These are phyloP conservation scores for Saitoella complicata DNA, from an alignment of 805 yeast genomes.

Conservation along the genomic window DNA sequence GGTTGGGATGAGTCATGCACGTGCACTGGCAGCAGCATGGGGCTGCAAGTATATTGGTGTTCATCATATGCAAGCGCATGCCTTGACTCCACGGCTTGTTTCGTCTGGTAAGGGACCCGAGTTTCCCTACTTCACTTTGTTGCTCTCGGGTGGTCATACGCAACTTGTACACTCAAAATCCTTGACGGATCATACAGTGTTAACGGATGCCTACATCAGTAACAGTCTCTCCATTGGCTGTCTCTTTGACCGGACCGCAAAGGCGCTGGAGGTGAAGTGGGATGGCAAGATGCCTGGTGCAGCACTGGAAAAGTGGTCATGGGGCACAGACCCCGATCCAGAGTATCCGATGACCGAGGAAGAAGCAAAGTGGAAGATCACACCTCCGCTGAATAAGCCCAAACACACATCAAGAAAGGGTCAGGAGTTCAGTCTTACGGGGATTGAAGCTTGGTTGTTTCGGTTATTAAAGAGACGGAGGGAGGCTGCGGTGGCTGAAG, in stretches of 20 bases:
- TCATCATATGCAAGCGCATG: constrained; percentile 92
- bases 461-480: background rate
- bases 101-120: constrained; percentile 41
- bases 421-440: background rate
- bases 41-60: constrained; percentile 69
- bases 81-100: constrained; percentile 45
- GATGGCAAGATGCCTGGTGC: constrained; percentile 74
- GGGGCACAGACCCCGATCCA: background rate
- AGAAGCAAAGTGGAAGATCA: background rate
- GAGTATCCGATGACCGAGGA: background rate
- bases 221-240: constrained; percentile 87
- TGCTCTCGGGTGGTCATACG: constrained; percentile 92
- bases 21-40: constrained; percentile 73
- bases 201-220: constrained; percentile 38
- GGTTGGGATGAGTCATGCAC: constrained; percentile 68
- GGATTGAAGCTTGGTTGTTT: background rate
- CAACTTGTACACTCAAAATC: constrained; percentile 56
- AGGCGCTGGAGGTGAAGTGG: constrained; percentile 49
- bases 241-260: constrained; percentile 80
- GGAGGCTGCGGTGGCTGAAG: constrained; percentile 9
- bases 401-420: background rate
- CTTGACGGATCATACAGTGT: constrained; percentile 48
- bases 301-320: constrained; percentile 42
- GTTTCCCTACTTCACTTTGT: constrained; percentile 53
- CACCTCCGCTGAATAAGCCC: background rate